Base-by-base conservation (phyloP, 768 basidiomycete species). In the Tulasnella sp. region DNA sequence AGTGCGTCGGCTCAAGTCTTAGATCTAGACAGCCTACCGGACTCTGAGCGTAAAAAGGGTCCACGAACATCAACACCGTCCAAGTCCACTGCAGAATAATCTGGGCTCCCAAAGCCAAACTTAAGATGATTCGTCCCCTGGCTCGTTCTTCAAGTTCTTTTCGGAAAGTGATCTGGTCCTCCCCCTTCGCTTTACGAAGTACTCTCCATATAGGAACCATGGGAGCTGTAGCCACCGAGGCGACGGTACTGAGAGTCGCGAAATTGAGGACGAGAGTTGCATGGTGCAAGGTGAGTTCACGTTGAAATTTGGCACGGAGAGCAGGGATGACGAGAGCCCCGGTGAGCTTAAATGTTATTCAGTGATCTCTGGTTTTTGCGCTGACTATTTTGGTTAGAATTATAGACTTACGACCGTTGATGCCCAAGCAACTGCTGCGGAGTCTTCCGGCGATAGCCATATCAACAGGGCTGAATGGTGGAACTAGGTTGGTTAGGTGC, bases 251-350 rank as follows among this genome's bases (percentile, higher is more conserved):
- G 69, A 79, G 79, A 26, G 76, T 79, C 23, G 69, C n/a, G 75
- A 77, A 79, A 77, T 79, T 79, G 16, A 79, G 77, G 1, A 77
- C 79, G 29, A 79, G 70, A 7, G 70, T 55, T 7, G 79, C 77
- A 72, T 79, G 79, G 37, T 77, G 75, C 18, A 79, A 39, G 3
- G 79, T 71, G 23, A 79, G 69, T 23, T 77, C 40, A 26, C 76
- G 70, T 67, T 79, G 79, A 18, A 51, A 26, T 35, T 77, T 79
- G 51, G 78, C 70, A 13, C 70, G 78, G 23, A 77, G 69, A 1
- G 79, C 79, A n/a, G 79, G 79, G 29, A 79, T 67, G 37, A 77
- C 67, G 32, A 79, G 76, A 23, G 79, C 79, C 18, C 39, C 71
- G 4, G 77, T 77, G 15, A 77, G 69, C 77, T 77, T n/a, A 39